Evolutionary conservation across 2,329 filamentous ascomycete genomes (phyloP), one percentile per base, ranked within the genome.

Genomic region (Aspergillus novofumigatus): DNA sequence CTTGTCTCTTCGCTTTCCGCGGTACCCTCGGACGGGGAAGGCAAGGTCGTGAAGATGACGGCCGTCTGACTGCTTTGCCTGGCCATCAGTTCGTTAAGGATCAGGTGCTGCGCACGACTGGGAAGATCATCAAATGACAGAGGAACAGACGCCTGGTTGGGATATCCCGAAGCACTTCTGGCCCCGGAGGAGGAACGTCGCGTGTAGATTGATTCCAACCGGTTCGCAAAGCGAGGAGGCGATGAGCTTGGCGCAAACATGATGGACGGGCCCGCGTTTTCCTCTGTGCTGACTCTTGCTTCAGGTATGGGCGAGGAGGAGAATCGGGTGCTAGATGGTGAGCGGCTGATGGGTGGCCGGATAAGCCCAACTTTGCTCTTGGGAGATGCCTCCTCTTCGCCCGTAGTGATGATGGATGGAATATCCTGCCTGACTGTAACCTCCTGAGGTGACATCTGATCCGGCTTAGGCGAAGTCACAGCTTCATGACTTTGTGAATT

Each of bases 41-140:
- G 92, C 42, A 96, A 76, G 25, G 92, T 96, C 1, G 89, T 95
- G 64, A 96, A 87, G 17, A 94, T 75, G 0, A 95, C 90, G 0
- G 90, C 90, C 1, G 91, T 91, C 21, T 89, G 81, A 42, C 72
- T 72, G 62, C 87, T 90, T 59, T 91, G 78, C 57, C 81, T 80
- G 3, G 82, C 80, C 77, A 96, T 92, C 62, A 95, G 77, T 71
- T 96, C 91, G 70, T 96, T 96, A 17, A 96, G 75, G 28, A 96
- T 92, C 38, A 95, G 76, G 72, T 96, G 90, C 70, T 95, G 91
- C 1, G 91, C 91, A 17, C 90, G 85, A 65, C 88, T 90, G 0
- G 91, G 91, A 3, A 96, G 78, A 67, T 95, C 90, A 65, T 96
- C 95, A 78, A 96, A 96, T 2, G 86, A 91, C 2, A 95, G 78